Evolutionary conservation across 2,329 filamentous ascomycete species (phyloP), one percentile per base, ranked within the genome.

Genomic region (Colletotrichum tanaceti): DNA sequence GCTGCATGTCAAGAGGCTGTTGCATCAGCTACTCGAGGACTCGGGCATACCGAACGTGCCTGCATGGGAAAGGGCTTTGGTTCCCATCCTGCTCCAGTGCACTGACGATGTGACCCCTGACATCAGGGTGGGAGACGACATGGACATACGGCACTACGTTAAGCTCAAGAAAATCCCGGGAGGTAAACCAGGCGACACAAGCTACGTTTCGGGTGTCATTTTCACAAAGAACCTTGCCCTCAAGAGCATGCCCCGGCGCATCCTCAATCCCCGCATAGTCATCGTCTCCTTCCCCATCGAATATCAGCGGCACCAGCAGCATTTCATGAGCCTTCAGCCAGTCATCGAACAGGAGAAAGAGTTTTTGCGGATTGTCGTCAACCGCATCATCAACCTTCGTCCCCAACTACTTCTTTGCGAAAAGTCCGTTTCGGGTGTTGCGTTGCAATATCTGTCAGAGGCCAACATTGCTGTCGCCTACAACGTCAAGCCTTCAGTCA

Each of bases 311-410:
- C 94, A 98, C 73, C 84, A 86, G 77, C 88, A 93, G 71, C 94
- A 98, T 77, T 98, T 99, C 77, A 98, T 99, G 94, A 99, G 96
- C 74, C 82, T 99, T 58, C 94, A 98, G 74, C 95, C 95, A 46
- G 94, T 99, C 64, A 97, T 99, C 73, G 92, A 95, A 63, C 96
- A 99, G 78, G 97, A 99, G 80, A 91, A 93, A 72, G 96, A 99
- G 76, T 99, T 96, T 73, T 83, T 99, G 32, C 89, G 91, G 73
- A 96, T 97, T 75, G 88, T 99, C 65, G 94, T 99, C 35, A 94
- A 93, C 75, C 89, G 96, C 62, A 98, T 99, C 73, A 90, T 93
- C 66, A 93, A 93, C 44, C 84, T 98, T 32, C 88, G 90, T 39
- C 96, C 96, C 7, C 92, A 95, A 58, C 85, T 99, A 13, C 83